phyloP scores from a whole-genome alignment of 164 flowering plant genomes.

The Piper betle region DNA sequence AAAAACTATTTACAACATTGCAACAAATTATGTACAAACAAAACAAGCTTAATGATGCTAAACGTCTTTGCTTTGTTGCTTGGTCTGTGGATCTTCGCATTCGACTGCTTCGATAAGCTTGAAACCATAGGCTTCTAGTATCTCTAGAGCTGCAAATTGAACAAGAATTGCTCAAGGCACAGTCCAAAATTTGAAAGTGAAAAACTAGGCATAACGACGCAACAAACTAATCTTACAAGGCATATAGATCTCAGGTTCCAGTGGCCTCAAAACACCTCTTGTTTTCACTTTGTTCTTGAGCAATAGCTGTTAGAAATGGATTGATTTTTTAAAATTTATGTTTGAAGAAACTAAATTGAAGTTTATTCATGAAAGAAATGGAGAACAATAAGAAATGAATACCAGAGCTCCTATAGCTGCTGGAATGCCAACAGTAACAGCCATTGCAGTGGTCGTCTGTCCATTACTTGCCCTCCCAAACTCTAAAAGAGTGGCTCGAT shows the following conservation, averaged over 20 bases:
- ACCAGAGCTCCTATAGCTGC: slow-evolving; percentile 95
- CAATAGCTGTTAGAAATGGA: slow-evolving; percentile 42
- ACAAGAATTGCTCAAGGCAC: not conserved
- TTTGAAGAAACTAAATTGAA: not conserved
- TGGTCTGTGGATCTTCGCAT: slow-evolving; percentile 7
- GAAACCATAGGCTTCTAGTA: slow-evolving; percentile 63
- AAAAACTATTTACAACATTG: too few relatives aligned
- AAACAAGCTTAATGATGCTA: not conserved
- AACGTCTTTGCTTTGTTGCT: not conserved
- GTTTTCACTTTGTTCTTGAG: slow-evolving; percentile 55
- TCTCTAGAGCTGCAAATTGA: slow-evolving; percentile 47
- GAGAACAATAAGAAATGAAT: slow-evolving; percentile 1
- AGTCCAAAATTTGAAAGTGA: not conserved
- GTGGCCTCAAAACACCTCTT: slow-evolving; percentile 73
- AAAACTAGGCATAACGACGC: not conserved
- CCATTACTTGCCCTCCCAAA: slow-evolving; percentile 54
- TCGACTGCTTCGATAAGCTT: slow-evolving; percentile 52
- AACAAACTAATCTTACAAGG: slow-evolving; percentile 43
- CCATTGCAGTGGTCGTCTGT: slow-evolving; percentile 70
- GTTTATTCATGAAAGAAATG: not conserved
- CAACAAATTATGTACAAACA: too few relatives aligned
- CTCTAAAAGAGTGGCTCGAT: slow-evolving; percentile 61
- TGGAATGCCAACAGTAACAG: slow-evolving; percentile 85
- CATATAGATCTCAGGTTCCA: slow-evolving; percentile 70
- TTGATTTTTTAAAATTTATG: not conserved